Conservation (phyloP, 352 stramenopile genomes). For the Aphanomyces astaci region DNA sequence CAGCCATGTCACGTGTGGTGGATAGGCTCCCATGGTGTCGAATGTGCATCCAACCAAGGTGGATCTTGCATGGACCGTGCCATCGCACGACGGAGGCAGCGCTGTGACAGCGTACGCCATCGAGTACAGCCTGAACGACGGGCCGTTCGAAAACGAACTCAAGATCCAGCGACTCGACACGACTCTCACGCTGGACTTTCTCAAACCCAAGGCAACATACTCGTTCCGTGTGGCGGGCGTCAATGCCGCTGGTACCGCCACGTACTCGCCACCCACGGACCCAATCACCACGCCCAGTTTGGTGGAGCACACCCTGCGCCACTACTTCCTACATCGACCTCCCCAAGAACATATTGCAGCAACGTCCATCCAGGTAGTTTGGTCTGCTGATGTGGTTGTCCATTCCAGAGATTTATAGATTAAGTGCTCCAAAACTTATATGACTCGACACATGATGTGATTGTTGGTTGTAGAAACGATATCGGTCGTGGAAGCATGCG, state of each 20-base stretch:
- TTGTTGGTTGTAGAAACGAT: conserved; percentile 3
- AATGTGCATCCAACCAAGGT: conserved; percentile 43
- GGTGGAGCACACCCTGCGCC: conserved; percentile 52
- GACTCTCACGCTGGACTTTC: conserved; percentile 36
- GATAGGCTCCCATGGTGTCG: conserved; percentile 25
- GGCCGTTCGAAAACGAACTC: conserved; percentile 31
- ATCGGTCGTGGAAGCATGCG: not conserved
- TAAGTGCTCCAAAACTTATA: too few species aligned
- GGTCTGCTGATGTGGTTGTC: too few species aligned
- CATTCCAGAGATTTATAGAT: too few species aligned
- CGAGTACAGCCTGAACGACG: conserved; percentile 37
- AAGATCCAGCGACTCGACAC: conserved; percentile 28
- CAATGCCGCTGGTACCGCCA: conserved; percentile 36
- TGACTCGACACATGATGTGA: too few species aligned
- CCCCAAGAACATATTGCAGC: conserved; percentile 46
- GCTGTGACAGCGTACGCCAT: conserved; percentile 39
- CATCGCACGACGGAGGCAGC: conserved; percentile 46
- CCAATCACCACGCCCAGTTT: conserved; percentile 49
- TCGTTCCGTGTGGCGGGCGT: conserved; percentile 42
- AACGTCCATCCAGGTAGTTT: conserved; percentile 34
- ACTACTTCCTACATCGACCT: conserved; percentile 46
- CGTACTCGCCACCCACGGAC: conserved; percentile 34
- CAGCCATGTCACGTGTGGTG: too few species aligned
- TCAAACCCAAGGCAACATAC: conserved; percentile 49
- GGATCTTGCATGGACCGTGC: conserved; percentile 34